phyloP scores from a whole-genome alignment of 495 filamentous ascomycete species.

The Friedmanniomyces simplex region DNA sequence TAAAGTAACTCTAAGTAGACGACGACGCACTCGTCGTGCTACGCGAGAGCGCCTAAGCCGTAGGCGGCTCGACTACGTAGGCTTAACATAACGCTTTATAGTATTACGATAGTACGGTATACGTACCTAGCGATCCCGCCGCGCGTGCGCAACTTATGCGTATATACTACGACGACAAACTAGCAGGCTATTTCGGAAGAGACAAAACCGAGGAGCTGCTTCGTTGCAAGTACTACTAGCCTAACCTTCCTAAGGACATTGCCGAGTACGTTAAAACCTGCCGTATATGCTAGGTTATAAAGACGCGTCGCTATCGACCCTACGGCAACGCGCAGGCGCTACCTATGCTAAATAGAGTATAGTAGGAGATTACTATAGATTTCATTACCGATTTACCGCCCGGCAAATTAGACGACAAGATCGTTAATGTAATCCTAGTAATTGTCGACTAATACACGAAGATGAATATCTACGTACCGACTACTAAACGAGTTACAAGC shows the following conservation, averaged over 20 bases:
- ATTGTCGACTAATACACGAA: background rate
- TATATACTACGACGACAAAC: background rate
- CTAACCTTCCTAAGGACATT: background rate
- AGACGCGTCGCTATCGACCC: background rate
- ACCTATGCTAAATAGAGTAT: background rate
- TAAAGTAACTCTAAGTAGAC: too few species aligned
- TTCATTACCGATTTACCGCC: background rate
- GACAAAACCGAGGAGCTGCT: background rate
- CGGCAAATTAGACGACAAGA: background rate
- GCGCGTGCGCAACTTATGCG: background rate
- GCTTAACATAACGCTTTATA: background rate
- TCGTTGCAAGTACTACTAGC: background rate
- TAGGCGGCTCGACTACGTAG: background rate
- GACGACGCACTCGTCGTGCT: too few species aligned
- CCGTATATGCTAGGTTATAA: background rate
- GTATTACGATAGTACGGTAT: background rate
- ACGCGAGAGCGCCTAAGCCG: background rate
- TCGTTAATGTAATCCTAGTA: background rate
- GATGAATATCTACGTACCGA: background rate
- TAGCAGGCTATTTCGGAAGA: background rate
- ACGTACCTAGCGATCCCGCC: background rate
- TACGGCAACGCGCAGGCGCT: background rate
- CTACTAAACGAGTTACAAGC: background rate
- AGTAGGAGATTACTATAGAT: background rate
- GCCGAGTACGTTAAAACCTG: background rate